Percentiles rank a stretch among this genome's conserved stretches.
Evolutionary conservation across 305 asterid genomes (phyloP).

Genomic region (Coffea humblotiana): DNA sequence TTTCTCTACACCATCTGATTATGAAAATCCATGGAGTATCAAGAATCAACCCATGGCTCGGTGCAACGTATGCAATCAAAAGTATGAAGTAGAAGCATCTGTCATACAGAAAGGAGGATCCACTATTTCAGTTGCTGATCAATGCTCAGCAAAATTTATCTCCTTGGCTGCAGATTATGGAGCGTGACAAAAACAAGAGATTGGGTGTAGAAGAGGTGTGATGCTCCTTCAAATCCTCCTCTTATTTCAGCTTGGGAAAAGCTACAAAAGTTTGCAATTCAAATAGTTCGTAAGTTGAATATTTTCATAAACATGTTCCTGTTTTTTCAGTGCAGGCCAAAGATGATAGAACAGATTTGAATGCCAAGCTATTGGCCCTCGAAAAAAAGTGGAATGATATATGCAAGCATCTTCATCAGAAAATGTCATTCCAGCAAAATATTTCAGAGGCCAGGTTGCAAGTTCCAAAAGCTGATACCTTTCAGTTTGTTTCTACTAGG

Average conservation of each 20-base stretch:
- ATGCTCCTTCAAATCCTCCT: conserved; percentile 32
- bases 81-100: conserved; percentile 72
- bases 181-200: conserved; percentile 49
- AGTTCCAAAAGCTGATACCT: conserved; percentile 27
- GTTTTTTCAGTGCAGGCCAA: conserved; percentile 89
- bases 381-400: conserved; percentile 84
- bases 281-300: conserved; percentile 11
- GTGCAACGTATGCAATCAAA: conserved; percentile 69
- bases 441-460: conserved; percentile 34
- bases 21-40: conserved; percentile 35
- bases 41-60: conserved; percentile 41
- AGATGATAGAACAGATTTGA: conserved; percentile 54
- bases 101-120: conserved; percentile 44
- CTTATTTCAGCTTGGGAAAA: not conserved
- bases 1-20: conserved; percentile 76
- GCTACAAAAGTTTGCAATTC: not conserved
- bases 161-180: conserved; percentile 69
- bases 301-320: conserved; percentile 43
- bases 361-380: conserved; percentile 52
- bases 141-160: conserved; percentile 44
- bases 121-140: conserved; percentile 42
- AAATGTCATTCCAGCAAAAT: conserved; percentile 39
- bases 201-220: conserved; percentile 59
- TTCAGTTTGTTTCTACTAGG: conserved; percentile 27
- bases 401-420: conserved; percentile 71